Base-by-base conservation (phyloP, 176 grass and related monocot species). In the Aegilops bicornis region DNA sequence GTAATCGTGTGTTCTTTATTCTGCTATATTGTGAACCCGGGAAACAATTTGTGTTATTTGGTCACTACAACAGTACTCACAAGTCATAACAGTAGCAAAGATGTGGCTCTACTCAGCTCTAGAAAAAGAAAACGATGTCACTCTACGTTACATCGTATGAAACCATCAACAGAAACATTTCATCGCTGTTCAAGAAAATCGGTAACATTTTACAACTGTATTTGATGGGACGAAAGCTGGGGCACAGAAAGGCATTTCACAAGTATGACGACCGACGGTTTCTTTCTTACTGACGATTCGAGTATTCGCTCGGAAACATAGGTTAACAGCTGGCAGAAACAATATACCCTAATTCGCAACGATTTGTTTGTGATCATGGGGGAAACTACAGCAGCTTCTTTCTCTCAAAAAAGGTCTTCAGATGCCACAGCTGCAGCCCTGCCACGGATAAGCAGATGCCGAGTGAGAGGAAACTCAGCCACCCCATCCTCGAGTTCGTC, bases 361-460 rank as follows among this genome's bases (percentile, higher is more conserved):
- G 47, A 50, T 50, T 50, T 50, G 47, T 50, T 16, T 50, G 7
- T 16, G 10, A 79, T 22, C 56, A 65, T 30, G 40, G 40, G 69
- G 33, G 48, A 8, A 81, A 80, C 80, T 91, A 98, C 73, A 98
- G 88, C 76, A 98, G 85, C 87, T 98, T 98, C 92, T 98, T 98
- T 77, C 97, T 96, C 92, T 98, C 97, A 12, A 98, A 98, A 86
- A 96, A 98, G 69, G 92, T 96, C 82, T 98, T 98, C 24, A 98
- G 79, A 59, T 98, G 91, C 97, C 97, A 98, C 64, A 98, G 71
- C 73, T 98, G 97, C 79, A 98, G 27, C 73, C 97, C 94, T 2
- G 94, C 94, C 23, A 98, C 92, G 0, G 97, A 98, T 8, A 96
- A 77, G 65, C 97, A 96, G 84, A 98, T 32, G 25, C 83, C 79